Evolutionary conservation across 177 flowering plant genomes (phyloP).

Genomic region (Vitis hybrid): DNA sequence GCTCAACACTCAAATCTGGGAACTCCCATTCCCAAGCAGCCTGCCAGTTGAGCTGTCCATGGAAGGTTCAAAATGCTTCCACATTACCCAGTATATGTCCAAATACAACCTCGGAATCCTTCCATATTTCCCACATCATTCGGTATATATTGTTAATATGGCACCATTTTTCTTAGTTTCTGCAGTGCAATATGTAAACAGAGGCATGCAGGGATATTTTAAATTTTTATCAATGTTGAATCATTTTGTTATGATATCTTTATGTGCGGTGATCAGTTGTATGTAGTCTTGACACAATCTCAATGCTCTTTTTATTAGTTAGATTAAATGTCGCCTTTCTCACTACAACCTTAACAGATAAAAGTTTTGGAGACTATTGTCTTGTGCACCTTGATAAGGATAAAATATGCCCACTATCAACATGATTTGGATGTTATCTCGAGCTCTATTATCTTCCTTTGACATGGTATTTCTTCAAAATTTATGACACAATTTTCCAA

Average conservation of each 20-base stretch:
- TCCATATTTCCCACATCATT: too few relatives aligned
- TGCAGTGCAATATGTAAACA: too few relatives aligned
- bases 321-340: neutral
- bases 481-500: too few relatives aligned
- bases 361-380: neutral
- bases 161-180: too few relatives aligned
- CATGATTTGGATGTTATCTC: neutral
- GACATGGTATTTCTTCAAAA: neutral
- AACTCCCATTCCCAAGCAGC: too few relatives aligned
- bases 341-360: neutral
- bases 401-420: neutral
- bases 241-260: neutral
- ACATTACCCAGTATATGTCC: too few relatives aligned
- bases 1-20: too few relatives aligned
- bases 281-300: neutral
- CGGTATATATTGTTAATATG: too few relatives aligned
- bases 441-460: neutral
- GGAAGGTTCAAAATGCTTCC: too few relatives aligned
- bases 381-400: neutral
- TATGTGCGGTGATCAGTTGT: neutral
- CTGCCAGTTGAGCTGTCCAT: too few relatives aligned
- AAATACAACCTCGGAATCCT: too few relatives aligned
- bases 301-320: neutral
- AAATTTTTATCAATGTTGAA: neutral
- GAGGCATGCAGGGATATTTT: neutral